A percentile compares a stretch with the other conserved stretches of the same genome.
These are phyloP conservation scores for Globisporangium nodosum DNA, from an alignment of 352 stramenopile species.

Conservation along the genomic window DNA sequence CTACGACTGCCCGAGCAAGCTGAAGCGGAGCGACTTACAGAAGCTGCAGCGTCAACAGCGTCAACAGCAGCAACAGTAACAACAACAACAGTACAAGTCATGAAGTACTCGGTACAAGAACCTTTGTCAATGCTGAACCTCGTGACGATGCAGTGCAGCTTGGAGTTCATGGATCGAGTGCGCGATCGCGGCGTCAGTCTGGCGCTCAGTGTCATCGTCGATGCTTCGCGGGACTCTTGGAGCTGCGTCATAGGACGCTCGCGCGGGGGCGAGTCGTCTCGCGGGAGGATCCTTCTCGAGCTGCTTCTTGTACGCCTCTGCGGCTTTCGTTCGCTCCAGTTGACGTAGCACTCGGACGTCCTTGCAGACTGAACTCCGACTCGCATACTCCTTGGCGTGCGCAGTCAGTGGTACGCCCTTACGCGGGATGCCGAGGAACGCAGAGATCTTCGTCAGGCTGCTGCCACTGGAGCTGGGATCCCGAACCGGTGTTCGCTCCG, in stretches of 20 bases:
- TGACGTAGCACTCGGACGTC: constrained; percentile 44
- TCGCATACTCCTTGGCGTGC: constrained; percentile 39
- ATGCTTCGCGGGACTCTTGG: background rate
- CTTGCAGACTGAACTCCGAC: constrained; percentile 28
- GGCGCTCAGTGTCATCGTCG: constrained; percentile 1
- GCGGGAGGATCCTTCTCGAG: constrained; percentile 7
- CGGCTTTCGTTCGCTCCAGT: constrained; percentile 36
- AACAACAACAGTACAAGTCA: too few relatives aligned
- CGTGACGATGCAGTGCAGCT: background rate
- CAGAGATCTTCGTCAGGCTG: constrained; percentile 4
- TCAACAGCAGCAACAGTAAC: too few relatives aligned
- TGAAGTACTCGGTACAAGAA: too few relatives aligned
- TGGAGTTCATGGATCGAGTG: constrained; percentile 18
- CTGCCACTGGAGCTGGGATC: background rate
- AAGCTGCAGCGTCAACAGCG: too few relatives aligned
- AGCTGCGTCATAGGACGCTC: too few relatives aligned
- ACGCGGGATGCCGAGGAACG: constrained; percentile 33
- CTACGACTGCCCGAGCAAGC: too few relatives aligned
- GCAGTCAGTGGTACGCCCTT: constrained; percentile 38
- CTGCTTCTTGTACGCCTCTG: constrained; percentile 30
- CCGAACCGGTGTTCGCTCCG: background rate
- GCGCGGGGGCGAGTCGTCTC: background rate
- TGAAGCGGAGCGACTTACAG: too few relatives aligned
- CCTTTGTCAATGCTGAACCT: background rate
- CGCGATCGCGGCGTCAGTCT: constrained; percentile 18